Conservation (phyloP, 2,329 filamentous ascomycete species). For the Cordyceps farinosa region DNA sequence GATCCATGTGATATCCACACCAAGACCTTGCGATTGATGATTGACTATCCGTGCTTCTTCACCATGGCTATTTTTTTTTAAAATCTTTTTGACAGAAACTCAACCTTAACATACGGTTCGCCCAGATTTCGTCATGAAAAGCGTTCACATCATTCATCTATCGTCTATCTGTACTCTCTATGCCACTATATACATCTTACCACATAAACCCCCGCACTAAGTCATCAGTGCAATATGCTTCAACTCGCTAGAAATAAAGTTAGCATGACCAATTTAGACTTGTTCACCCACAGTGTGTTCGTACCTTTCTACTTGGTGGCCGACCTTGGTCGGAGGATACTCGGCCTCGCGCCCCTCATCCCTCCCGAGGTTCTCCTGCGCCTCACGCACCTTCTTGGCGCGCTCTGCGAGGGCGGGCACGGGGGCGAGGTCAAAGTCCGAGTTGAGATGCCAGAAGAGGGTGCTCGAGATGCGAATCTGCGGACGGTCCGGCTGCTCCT, state of each 20-base stretch:
- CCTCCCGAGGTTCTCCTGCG: conserved; percentile 46
- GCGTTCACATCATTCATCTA: neutral
- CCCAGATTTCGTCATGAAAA: too few species aligned
- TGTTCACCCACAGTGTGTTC: neutral
- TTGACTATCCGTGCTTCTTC: too few species aligned
- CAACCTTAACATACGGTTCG: too few species aligned
- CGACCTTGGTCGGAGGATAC: conserved; percentile 56
- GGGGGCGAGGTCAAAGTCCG: conserved; percentile 53
- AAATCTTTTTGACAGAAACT: too few species aligned
- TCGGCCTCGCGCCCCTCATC: conserved; percentile 50
- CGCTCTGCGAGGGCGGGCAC: conserved; percentile 45
- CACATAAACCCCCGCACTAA: neutral
- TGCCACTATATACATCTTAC: neutral
- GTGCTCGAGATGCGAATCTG: conserved; percentile 57
- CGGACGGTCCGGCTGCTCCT: conserved; percentile 45
- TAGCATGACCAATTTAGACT: neutral
- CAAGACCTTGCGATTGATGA: too few species aligned
- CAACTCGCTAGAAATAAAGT: conserved; percentile 39
- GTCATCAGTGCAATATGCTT: conserved; percentile 53
- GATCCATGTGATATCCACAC: neutral
- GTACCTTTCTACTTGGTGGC: conserved; percentile 55
- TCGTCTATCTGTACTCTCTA: too few species aligned
- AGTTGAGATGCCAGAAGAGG: conserved; percentile 58
- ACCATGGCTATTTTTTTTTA: too few species aligned
- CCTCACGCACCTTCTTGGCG: conserved; percentile 42